Conservation (phyloP, 169 alveolate species). For the Sarcocystis neurona region DNA sequence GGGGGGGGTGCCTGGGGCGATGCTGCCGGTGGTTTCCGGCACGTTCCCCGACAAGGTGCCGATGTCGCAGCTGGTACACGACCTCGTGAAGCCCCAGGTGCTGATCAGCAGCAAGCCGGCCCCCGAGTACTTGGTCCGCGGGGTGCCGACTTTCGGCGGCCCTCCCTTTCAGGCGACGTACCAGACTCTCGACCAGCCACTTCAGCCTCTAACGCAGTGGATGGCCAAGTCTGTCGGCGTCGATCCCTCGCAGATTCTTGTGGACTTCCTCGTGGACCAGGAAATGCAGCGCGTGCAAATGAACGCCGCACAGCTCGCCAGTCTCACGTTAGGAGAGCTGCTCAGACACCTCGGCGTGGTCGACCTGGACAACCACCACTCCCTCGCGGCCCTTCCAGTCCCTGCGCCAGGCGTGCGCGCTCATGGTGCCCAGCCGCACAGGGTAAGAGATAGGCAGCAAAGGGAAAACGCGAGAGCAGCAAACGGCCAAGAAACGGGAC, state of each 20-base stretch:
- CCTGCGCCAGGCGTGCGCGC: no score
- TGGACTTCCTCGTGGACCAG: neutral
- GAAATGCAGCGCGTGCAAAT: neutral
- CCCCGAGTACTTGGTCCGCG: neutral
- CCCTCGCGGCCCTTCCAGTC: no score
- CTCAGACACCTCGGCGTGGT: constrained; percentile 1
- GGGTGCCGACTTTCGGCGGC: neutral
- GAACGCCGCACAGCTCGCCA: constrained; percentile 4
- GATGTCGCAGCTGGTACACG: neutral
- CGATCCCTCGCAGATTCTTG: neutral
- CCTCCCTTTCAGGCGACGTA: neutral
- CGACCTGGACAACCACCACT: constrained; percentile 6
- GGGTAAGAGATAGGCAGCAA: no score
- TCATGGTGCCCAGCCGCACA: no score
- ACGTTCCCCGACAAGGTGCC: constrained; percentile 25
- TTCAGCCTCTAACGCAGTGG: neutral
- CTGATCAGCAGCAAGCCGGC: neutral
- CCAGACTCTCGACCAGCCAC: neutral
- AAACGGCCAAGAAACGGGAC: no score
- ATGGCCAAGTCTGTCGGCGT: neutral
- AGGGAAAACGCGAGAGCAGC: no score
- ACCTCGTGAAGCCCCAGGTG: neutral
- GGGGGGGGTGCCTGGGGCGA: neutral
- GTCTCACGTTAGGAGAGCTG: neutral
- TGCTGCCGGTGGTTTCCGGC: neutral